phyloP scores from a whole-genome alignment of 2,329 filamentous ascomycete species.

The Colletotrichum lindemuthianum region DNA sequence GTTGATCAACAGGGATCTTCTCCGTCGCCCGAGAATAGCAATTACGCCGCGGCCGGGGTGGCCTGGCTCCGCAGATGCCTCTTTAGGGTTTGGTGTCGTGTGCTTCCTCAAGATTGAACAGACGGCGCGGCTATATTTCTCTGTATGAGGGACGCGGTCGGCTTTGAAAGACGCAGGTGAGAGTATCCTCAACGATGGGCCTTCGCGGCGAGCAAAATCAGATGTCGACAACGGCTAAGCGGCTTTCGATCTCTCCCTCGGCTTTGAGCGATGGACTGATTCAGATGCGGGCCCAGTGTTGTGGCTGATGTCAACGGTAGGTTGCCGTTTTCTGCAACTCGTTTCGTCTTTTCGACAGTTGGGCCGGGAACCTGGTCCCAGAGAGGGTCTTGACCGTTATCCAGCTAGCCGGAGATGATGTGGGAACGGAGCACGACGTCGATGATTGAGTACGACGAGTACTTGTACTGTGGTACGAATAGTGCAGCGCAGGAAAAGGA shows the following conservation, averaged over 20 bases:
- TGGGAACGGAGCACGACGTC: slow-evolving; percentile 4
- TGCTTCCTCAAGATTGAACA: neutral
- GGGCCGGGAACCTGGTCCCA: slow-evolving; percentile 15
- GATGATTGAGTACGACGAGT: neutral
- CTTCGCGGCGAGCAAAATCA: neutral
- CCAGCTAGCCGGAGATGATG: slow-evolving; percentile 35
- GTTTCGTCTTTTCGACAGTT: slow-evolving; percentile 16
- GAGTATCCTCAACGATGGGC: too few species aligned
- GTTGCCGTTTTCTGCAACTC: slow-evolving; percentile 6
- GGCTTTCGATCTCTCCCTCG: slow-evolving; percentile 1
- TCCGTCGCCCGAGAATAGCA: slow-evolving; percentile 18
- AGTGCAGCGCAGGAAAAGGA: too few species aligned
- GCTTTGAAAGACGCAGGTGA: too few species aligned
- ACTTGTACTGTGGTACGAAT: neutral
- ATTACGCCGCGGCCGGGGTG: slow-evolving; percentile 22
- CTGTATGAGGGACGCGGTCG: too few species aligned
- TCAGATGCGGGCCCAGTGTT: slow-evolving; percentile 4
- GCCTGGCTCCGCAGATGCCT: slow-evolving; percentile 11
- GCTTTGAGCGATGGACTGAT: slow-evolving; percentile 8
- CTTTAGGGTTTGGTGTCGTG: slow-evolving; percentile 15
- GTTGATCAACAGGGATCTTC: slow-evolving; percentile 24
- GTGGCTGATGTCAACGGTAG: slow-evolving; percentile 16
- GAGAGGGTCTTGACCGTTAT: slow-evolving; percentile 31
- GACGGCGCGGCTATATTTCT: too few species aligned
- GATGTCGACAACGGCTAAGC: neutral